Evolutionary conservation across 208 protist species (phyloP).

Genomic region (Trypanosomatidae sp.): DNA sequence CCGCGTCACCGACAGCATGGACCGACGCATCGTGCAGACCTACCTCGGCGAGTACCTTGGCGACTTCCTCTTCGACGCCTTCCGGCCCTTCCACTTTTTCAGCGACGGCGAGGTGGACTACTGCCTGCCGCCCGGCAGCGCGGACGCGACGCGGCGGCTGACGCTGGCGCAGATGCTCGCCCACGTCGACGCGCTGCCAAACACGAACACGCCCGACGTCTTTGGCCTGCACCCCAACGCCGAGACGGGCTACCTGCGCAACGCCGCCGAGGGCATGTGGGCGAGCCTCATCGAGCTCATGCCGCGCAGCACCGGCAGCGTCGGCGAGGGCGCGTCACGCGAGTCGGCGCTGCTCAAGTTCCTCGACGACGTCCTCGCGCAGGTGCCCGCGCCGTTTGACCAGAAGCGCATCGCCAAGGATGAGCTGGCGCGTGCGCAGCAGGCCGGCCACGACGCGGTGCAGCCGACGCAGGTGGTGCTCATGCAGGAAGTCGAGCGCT

Average conservation of each 20-base stretch:
- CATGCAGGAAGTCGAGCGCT: conserved; percentile 98
- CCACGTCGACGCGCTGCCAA: conserved; percentile 89
- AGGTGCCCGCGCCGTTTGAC: conserved; percentile 91
- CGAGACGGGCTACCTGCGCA: conserved; percentile 96
- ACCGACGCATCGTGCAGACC: conserved; percentile 96
- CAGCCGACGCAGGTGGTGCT: conserved; percentile 95
- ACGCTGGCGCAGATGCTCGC: conserved; percentile 79
- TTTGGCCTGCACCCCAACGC: conserved; percentile 99
- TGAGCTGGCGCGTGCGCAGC: conserved; percentile 43
- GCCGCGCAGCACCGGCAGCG: conserved; percentile 59
- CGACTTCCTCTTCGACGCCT: conserved; percentile 99
- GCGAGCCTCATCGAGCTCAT: conserved; percentile 93
- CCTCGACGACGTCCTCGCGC: conserved; percentile 80
- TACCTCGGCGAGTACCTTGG: conserved; percentile 99
- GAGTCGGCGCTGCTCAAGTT: conserved; percentile 85
- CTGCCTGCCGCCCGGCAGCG: conserved; percentile 72
- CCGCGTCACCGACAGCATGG: conserved; percentile 96
- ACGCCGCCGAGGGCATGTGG: conserved; percentile 92
- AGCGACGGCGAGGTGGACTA: conserved; percentile 84
- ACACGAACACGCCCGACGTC: conserved; percentile 94
- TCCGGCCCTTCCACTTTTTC: conserved; percentile 98
- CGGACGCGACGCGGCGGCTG: conserved; percentile 45
- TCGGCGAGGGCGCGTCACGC: conserved; percentile 44
- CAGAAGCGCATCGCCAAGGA: conserved; percentile 63
- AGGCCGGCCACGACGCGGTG: conserved; percentile 46